Evolutionary conservation across 2,329 filamentous ascomycete genomes (phyloP), one percentile per base, ranked within the genome.

Genomic region (Apiospora saccharicola): DNA sequence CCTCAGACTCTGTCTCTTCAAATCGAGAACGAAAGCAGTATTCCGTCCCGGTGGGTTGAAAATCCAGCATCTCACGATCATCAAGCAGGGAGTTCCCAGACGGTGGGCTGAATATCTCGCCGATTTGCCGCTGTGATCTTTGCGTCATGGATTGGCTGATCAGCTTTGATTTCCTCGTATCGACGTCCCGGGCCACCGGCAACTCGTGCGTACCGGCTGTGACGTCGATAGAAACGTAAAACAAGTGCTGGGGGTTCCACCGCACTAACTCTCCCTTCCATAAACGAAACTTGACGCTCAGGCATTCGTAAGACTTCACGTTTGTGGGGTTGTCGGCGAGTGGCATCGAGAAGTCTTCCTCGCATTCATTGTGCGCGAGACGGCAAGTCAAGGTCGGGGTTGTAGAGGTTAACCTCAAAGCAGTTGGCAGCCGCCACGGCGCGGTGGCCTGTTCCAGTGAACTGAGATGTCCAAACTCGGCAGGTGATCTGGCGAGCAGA

Each of bases 321-420:
- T n/a, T 10, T 8, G 4, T 13, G 47, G 47, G 22, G 24, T 13
- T 12, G 0, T 24, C 47, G 5, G 47, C 4, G 22, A 51, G 47
- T 4, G 47, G 47, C n/a, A 51, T 3, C n/a, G 0, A 24, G 22
- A 51, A 2, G 3, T 51, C 47, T 24, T 24, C 47, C 1, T 24
- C 22, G 0, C 12, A 1, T 6, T 8, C 22, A 3, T 51, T 13
- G 4, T 6, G n/a, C 12, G 1, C 47, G 10, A 12, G 22, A 2
- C 47, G 24, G 47, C 47, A 51, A 2, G 47, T 24, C 47, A 51
- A n/a, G n/a, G 8, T 51, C n/a, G 22, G 22, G 2, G 47, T 24
- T 12, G 47, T 24, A 12, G 12, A 51, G 5, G 47, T n/a, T 22
- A 24, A 24, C 24, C 1, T n/a, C 26, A 34, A 22, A 4, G 26